phyloP scores from a whole-genome alignment of 163 green algal genomes.

The Trebouxiophyceae sp. region DNA sequence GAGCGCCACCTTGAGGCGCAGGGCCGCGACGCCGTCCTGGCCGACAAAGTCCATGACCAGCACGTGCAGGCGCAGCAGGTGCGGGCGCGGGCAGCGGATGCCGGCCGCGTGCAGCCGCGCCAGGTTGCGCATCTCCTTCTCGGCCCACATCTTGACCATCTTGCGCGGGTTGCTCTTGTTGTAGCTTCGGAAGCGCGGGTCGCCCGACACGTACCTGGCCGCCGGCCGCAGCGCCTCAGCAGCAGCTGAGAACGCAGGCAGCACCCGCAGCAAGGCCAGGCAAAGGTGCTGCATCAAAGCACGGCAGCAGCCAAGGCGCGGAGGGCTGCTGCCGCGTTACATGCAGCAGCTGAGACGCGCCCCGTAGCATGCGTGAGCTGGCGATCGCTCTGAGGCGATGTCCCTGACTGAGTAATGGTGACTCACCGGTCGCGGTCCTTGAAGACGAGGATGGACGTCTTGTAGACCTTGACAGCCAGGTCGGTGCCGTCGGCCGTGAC shows the following conservation, averaged over 20 bases:
- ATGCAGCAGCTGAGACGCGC: no score
- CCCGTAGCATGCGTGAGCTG: no score
- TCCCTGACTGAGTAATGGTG: no score
- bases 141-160: conserved; percentile 98
- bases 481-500: conserved; percentile 38
- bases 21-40: conserved; percentile 59
- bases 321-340: no score
- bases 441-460: conserved; percentile 98
- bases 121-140: conserved; percentile 99
- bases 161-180: conserved; percentile 94
- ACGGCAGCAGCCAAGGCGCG: not conserved
- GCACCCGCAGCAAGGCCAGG: not conserved
- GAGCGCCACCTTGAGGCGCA: conserved; percentile 56
- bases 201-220: conserved; percentile 95
- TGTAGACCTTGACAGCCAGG: conserved; percentile 98
- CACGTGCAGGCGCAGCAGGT: conserved; percentile 89
- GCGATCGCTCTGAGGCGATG: no score
- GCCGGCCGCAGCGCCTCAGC: not conserved
- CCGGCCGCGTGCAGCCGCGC: conserved; percentile 57
- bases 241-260: not conserved
- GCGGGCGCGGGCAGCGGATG: conserved; percentile 70
- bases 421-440: conserved; percentile 82
- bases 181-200: conserved; percentile 95
- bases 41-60: conserved; percentile 96
- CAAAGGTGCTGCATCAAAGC: not conserved